Evolutionary conservation across 805 yeast species (phyloP), one percentile per base, ranked within the genome.

Genomic region (Saccharomyces mikatae): DNA sequence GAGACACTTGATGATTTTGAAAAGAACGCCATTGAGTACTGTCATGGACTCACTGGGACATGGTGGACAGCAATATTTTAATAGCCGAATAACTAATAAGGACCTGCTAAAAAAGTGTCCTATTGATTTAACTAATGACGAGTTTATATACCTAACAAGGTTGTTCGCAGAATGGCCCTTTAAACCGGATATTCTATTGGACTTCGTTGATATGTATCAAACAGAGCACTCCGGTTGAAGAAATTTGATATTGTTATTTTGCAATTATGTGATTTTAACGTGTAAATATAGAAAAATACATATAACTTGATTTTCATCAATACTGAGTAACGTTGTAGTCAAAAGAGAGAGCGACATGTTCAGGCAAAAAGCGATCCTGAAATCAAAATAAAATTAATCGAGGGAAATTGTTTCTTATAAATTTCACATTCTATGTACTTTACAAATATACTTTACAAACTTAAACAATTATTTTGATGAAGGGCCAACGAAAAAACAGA

Each of bases 141-240:
- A 89, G n/a, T 73, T 85, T 56, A 55, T 74, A 5, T 59, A 67
- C 5, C 64, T 91, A 5, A 74, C 82, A 9, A 69, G 78, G 2
- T 74, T 71, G 2, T 89, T 85, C 64, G 76, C 74, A 46, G 63
- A 71, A 13, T 92, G 97, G 98, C 94, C 97, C 0, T 92, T 90
- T 74, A 89, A 84, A 68, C 97, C 96, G 0, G 78, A 72, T 54
- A 66, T 71, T 54, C 65, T 73, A 60, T 66, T 71, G 66, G 76
- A 74, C 54, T 74, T 76, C 58, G 71, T 72, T 51, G 79, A 74
- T 41, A 74, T 60, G 9, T 54, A 54, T 27, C 64, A 58, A 41
- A 65, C 62, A 46, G 51, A 58, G 44, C 44, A 36, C 22, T 36
- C 44, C 5, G 44, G 44, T 36, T 36, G 17, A 36, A 48, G 17